Evolutionary conservation across 495 filamentous ascomycete genomes (phyloP).

Genomic region (Lophiotrema nucula): DNA sequence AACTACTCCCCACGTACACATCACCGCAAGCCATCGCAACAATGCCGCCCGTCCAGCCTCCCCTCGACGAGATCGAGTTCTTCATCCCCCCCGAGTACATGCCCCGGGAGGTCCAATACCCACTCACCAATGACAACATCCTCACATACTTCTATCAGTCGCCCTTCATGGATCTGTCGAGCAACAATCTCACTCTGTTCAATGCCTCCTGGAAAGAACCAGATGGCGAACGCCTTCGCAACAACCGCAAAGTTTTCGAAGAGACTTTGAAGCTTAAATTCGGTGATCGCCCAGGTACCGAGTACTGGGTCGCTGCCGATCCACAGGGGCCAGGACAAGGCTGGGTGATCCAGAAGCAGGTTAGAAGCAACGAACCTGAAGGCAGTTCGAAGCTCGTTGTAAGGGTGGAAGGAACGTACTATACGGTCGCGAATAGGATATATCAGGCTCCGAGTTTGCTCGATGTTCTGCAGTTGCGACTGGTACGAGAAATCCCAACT

Average conservation of each 20-base stretch:
- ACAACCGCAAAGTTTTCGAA: constrained; percentile 78
- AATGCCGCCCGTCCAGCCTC: constrained; percentile 1
- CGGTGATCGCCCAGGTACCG: constrained; percentile 51
- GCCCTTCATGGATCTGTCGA: constrained; percentile 85
- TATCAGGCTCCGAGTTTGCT: constrained; percentile 84
- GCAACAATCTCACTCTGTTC: constrained; percentile 70
- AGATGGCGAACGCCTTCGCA: constrained; percentile 56
- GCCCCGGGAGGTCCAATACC: background rate
- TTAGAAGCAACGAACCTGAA: constrained; percentile 52
- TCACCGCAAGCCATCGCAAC: no score
- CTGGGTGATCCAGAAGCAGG: constrained; percentile 93
- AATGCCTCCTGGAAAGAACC: background rate
- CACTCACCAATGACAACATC: background rate
- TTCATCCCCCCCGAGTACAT: background rate
- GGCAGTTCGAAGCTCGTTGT: constrained; percentile 54
- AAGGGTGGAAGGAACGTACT: constrained; percentile 73
- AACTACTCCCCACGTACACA: no score
- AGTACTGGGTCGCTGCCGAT: constrained; percentile 42
- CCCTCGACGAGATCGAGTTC: constrained; percentile 1
- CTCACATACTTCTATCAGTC: constrained; percentile 88
- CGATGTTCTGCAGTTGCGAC: constrained; percentile 70
- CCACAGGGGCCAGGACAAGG: constrained; percentile 64
- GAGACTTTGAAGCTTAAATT: constrained; percentile 70
- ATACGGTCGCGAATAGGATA: constrained; percentile 77
- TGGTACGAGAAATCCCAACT: constrained; percentile 60